Evolutionary conservation across 148 eudicot genomes (phyloP).

Genomic region (Fagopyrum tataricum): DNA sequence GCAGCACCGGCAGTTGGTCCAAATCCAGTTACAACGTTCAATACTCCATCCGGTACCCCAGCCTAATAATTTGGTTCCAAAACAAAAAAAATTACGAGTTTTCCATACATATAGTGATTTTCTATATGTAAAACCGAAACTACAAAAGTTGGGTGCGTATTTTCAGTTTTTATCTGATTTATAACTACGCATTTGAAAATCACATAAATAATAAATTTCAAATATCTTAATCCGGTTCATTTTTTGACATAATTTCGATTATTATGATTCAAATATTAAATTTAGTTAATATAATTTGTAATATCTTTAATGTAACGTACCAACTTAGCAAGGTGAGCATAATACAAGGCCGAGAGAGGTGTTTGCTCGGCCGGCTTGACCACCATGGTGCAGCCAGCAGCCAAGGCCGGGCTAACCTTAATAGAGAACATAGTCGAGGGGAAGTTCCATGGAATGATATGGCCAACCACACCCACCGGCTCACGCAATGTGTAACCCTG

Average conservation of each 20-base stretch:
- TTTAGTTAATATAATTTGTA: too few relatives aligned
- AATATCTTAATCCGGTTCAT: too few relatives aligned
- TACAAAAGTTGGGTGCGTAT: too few relatives aligned
- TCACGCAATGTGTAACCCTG: slow-evolving; percentile 78
- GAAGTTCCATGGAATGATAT: slow-evolving; percentile 86
- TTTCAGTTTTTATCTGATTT: too few relatives aligned
- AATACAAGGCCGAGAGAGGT: slow-evolving; percentile 67
- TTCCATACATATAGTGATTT: too few relatives aligned
- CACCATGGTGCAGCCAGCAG: slow-evolving; percentile 90
- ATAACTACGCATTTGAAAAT: too few relatives aligned
- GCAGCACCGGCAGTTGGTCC: slow-evolving; percentile 84
- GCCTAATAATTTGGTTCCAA: slow-evolving; percentile 37
- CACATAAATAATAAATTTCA: too few relatives aligned
- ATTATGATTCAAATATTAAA: too few relatives aligned
- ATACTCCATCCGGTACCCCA: slow-evolving; percentile 85
- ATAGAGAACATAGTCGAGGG: slow-evolving; percentile 46
- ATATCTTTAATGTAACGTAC: slow-evolving; percentile 20
- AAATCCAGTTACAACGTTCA: slow-evolving; percentile 64
- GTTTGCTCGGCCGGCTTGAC: slow-evolving; percentile 93
- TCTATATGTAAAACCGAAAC: too few relatives aligned
- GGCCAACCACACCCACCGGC: slow-evolving; percentile 79
- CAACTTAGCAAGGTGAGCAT: slow-evolving; percentile 66
- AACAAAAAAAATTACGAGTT: neutral
- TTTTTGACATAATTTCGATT: too few relatives aligned
- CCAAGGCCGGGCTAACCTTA: slow-evolving; percentile 77